Evolutionary conservation across 331 rosid species (phyloP).

Genomic region (Acacia pycnantha): DNA sequence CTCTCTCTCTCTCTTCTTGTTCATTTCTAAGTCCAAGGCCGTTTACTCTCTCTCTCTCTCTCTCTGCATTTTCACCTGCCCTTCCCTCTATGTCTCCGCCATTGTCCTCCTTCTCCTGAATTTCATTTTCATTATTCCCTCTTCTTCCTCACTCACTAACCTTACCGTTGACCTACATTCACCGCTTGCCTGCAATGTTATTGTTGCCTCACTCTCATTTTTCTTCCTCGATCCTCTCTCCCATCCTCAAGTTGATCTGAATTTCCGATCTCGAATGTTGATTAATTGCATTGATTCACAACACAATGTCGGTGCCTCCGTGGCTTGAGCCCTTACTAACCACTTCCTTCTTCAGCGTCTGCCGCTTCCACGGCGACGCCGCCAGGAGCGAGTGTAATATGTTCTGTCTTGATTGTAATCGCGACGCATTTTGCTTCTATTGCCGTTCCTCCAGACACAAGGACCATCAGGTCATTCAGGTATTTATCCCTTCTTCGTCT

Average conservation of each 20-base stretch:
- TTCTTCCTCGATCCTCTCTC: neutral
- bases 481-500: neutral
- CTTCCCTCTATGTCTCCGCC: conserved; percentile 27
- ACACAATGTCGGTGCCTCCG: conserved; percentile 75
- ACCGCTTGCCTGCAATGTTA: neutral
- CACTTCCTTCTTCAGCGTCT: conserved; percentile 67
- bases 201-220: neutral
- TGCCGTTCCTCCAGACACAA: conserved; percentile 82
- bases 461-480: conserved; percentile 93
- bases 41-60: conserved; percentile 42
- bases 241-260: neutral
- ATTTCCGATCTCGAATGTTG: neutral
- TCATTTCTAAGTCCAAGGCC: conserved; percentile 51
- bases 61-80: conserved; percentile 25
- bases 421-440: conserved; percentile 77
- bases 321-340: conserved; percentile 78
- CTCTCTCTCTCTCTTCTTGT: conserved; percentile 36
- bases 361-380: conserved; percentile 71
- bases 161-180: conserved; percentile 35
- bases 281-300: conserved; percentile 24
- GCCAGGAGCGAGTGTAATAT: conserved; percentile 85
- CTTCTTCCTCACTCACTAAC: neutral
- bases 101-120: conserved; percentile 13
- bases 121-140: neutral
- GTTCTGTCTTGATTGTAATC: conserved; percentile 81